Conservation (phyloP, 345 rosid species). For the Salix exigua region DNA sequence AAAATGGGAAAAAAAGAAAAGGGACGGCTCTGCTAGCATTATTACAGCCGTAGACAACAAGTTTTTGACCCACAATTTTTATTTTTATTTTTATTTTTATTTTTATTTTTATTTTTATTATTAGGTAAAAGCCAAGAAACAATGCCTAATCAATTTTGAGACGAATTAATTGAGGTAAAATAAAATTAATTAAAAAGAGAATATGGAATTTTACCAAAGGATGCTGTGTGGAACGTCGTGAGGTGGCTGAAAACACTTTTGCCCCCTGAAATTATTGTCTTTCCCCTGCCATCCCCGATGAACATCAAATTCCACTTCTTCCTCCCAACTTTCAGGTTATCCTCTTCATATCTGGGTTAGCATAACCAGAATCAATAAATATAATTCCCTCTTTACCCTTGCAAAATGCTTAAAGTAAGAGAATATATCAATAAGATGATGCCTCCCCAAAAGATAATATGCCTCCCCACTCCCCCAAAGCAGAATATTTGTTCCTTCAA, state of each 20-base stretch:
- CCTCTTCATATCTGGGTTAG: slow-evolving; percentile 72
- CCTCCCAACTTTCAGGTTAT: slow-evolving; percentile 73
- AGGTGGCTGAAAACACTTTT: slow-evolving; percentile 55
- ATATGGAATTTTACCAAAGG: slow-evolving; percentile 55
- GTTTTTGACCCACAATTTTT: not conserved
- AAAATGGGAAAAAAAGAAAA: not conserved
- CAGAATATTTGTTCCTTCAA: too few relatives aligned
- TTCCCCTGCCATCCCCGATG: slow-evolving; percentile 88
- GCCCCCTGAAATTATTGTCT: slow-evolving; percentile 63
- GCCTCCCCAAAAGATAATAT: too few relatives aligned
- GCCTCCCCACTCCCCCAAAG: too few relatives aligned
- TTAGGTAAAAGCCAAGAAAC: not conserved
- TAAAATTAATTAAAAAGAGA: too few relatives aligned
- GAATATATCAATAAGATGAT: too few relatives aligned
- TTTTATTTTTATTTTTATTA: not conserved
- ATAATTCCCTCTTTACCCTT: too few relatives aligned
- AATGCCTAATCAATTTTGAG: not conserved
- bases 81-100: not conserved
- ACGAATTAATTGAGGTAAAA: too few relatives aligned
- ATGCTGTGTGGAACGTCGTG: slow-evolving; percentile 91
- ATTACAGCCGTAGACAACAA: not conserved
- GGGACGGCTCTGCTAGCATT: not conserved
- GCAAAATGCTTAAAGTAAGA: too few relatives aligned
- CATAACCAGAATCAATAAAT: not conserved
- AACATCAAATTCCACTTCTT: slow-evolving; percentile 87